Evolutionary conservation across 305 asterid species (phyloP).

Genomic region (Solanum hybrid): DNA sequence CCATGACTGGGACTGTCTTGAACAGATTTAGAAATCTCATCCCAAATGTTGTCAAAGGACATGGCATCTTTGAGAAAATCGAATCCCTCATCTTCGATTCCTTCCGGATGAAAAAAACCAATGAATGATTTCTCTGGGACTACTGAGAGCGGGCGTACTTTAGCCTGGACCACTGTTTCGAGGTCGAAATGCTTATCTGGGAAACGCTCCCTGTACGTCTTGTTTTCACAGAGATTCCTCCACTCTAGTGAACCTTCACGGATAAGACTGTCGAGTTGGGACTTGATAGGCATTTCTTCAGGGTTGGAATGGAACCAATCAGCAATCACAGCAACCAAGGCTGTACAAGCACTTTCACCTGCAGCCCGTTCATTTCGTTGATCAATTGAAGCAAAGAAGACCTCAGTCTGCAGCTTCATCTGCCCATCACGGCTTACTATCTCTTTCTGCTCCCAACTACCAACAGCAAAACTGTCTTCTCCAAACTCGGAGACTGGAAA

Average conservation of each 20-base stretch:
- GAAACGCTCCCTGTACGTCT: conserved; percentile 35
- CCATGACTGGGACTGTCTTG: background rate
- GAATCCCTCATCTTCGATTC: conserved; percentile 41
- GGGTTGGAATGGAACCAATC: conserved; percentile 52
- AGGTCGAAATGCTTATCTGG: conserved; percentile 87
- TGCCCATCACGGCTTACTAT: conserved; percentile 61
- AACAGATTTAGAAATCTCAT: conserved; percentile 35
- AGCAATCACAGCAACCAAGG: conserved; percentile 68
- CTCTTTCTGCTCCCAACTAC: conserved; percentile 63
- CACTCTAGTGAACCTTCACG: conserved; percentile 76
- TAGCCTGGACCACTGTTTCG: conserved; percentile 59
- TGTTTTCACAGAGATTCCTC: conserved; percentile 68
- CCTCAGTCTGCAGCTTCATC: conserved; percentile 28
- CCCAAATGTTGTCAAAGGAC: conserved; percentile 83
- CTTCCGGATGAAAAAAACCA: conserved; percentile 72
- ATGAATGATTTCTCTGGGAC: conserved; percentile 53
- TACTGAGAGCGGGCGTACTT: conserved; percentile 47
- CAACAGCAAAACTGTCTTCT: conserved; percentile 55
- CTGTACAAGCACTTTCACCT: conserved; percentile 79
- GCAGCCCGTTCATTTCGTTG: conserved; percentile 72
- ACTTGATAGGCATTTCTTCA: conserved; percentile 55
- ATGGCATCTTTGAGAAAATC: conserved; percentile 61
- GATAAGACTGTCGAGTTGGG: conserved; percentile 66
- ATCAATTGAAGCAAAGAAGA: conserved; percentile 74
- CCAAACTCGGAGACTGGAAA: conserved; percentile 39